phyloP scores from a whole-genome alignment of 2,329 filamentous ascomycete species.

The Aspergillus brunneoviolaceus region DNA sequence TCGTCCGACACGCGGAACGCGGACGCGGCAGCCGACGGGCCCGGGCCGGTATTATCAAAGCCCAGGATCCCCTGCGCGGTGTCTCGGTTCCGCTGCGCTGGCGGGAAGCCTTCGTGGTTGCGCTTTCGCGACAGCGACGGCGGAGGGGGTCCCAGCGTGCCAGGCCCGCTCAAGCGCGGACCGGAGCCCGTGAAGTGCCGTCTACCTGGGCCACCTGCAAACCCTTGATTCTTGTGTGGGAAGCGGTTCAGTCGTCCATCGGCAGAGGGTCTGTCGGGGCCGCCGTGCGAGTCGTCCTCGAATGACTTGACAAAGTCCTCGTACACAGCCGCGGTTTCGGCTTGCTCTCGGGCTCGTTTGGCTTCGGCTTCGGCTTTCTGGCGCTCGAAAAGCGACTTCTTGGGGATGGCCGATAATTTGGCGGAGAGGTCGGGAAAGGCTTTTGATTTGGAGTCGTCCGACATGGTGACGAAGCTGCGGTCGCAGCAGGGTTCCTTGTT shows the following conservation, averaged over 20 bases:
- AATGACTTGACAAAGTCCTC: constrained; percentile 80
- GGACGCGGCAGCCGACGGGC: constrained; percentile 30
- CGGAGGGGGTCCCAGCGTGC: constrained; percentile 48
- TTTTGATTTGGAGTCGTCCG: constrained; percentile 40
- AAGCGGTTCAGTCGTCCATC: constrained; percentile 28
- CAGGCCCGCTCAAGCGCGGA: constrained; percentile 50
- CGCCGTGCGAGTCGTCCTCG: constrained; percentile 42
- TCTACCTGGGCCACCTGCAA: constrained; percentile 48
- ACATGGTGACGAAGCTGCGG: constrained; percentile 32
- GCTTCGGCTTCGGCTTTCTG: constrained; percentile 87
- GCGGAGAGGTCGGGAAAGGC: constrained; percentile 69
- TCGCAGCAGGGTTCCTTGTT: constrained; percentile 21
- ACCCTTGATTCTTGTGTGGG: constrained; percentile 36
- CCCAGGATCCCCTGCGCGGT: constrained; percentile 39
- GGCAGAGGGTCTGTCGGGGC: constrained; percentile 16
- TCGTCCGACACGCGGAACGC: constrained; percentile 46
- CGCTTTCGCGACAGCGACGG: constrained; percentile 42
- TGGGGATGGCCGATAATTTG: constrained; percentile 76
- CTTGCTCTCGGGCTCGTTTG: constrained; percentile 78
- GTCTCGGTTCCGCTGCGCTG: constrained; percentile 42
- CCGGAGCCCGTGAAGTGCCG: constrained; percentile 60
- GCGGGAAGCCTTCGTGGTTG: constrained; percentile 42
- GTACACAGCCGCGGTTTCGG: constrained; percentile 82
- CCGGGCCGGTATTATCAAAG: constrained; percentile 34
- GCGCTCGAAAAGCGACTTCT: constrained; percentile 84